phyloP scores from a whole-genome alignment of 2,329 filamentous ascomycete genomes.

The Colletotrichum somersetense region DNA sequence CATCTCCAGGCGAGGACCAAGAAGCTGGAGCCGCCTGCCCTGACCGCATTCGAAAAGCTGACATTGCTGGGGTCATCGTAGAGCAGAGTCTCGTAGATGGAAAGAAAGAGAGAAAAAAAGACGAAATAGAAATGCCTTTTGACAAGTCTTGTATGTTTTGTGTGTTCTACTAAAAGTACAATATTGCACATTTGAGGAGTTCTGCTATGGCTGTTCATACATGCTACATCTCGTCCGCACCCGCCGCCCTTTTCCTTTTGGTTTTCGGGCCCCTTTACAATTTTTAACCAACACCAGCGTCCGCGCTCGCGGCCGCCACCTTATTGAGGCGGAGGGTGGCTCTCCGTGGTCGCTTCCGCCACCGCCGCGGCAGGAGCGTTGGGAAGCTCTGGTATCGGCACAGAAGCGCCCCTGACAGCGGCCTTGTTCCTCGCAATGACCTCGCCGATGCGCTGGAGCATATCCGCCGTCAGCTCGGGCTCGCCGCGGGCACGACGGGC shows the following conservation, averaged over 20 bases:
- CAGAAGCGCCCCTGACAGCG: slow-evolving; percentile 49
- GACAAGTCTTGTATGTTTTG: slow-evolving; percentile 12
- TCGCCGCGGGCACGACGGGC: slow-evolving; percentile 65
- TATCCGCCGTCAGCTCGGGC: slow-evolving; percentile 67
- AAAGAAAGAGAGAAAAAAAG: not conserved
- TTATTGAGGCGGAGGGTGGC: slow-evolving; percentile 33
- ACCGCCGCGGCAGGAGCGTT: slow-evolving; percentile 2
- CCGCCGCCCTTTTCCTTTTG: not conserved
- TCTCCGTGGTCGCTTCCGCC: slow-evolving; percentile 10
- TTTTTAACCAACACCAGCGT: not conserved
- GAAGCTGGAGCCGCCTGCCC: slow-evolving; percentile 61
- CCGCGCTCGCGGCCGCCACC: not conserved
- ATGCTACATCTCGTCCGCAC: slow-evolving; percentile 5
- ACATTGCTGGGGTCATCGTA: slow-evolving; percentile 61
- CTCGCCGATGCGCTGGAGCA: slow-evolving; percentile 73
- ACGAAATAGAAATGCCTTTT: slow-evolving; percentile 14
- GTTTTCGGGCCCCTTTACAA: not conserved
- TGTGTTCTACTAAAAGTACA: slow-evolving; percentile 42
- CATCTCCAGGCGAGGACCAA: slow-evolving; percentile 61
- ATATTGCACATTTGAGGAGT: slow-evolving; percentile 41
- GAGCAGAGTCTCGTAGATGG: not conserved
- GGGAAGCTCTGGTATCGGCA: slow-evolving; percentile 8
- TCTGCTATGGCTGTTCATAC: slow-evolving; percentile 38
- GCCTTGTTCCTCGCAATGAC: slow-evolving; percentile 69
- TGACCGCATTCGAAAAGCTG: slow-evolving; percentile 63